Conservation (phyloP, 1,139 yeast genomes). For the Arxiozyma bovina region DNA sequence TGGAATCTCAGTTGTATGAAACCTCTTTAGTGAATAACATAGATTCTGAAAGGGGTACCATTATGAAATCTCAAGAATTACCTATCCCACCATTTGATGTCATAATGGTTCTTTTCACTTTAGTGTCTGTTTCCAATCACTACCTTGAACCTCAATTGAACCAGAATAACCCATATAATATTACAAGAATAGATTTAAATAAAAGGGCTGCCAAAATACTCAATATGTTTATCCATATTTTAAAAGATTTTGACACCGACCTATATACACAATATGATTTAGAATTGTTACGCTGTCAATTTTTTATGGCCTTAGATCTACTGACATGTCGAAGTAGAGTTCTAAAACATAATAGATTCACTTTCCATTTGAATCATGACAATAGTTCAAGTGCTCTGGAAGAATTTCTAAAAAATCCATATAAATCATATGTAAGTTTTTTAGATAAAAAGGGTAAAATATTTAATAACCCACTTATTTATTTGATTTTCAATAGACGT, state of each 20-base stretch:
- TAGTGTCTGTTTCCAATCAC: conserved; percentile 20
- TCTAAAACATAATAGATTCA: background rate
- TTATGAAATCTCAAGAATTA: background rate
- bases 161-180: conserved; percentile 23
- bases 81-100: conserved; percentile 26
- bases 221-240: conserved; percentile 8
- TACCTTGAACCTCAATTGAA: conserved; percentile 16
- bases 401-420: conserved; percentile 11
- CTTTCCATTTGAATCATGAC: background rate
- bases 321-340: conserved; percentile 5
- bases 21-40: background rate
- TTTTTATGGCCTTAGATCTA: conserved; percentile 23
- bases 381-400: background rate
- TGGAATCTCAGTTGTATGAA: conserved; percentile 18
- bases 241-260: conserved; percentile 16
- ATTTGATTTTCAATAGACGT: conserved; percentile 13
- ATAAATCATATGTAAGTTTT: conserved; percentile 22
- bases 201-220: conserved; percentile 18
- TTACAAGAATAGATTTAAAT: conserved; percentile 15
- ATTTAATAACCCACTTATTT: conserved; percentile 18
- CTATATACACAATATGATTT: conserved; percentile 15
- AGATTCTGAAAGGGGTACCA: background rate
- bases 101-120: conserved; percentile 21
- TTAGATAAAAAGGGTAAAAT: conserved; percentile 16
- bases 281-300: conserved; percentile 27